Conservation (phyloP, 2,329 filamentous ascomycete species). For the Blastomyces silverae region DNA sequence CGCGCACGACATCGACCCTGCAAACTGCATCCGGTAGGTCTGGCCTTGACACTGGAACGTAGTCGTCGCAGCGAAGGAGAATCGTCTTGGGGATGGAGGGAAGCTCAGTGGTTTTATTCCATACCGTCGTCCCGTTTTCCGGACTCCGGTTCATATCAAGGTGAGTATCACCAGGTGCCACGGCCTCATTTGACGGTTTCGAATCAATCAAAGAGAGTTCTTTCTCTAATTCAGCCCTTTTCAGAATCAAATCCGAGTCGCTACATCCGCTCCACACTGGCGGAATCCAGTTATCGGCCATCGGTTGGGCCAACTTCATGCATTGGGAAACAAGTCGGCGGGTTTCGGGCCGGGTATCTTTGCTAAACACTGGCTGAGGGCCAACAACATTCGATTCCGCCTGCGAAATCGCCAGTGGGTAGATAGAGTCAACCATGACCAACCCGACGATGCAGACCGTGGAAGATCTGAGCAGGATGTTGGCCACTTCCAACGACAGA, state of each 20-base stretch:
- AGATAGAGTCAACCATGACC: constrained; percentile 24
- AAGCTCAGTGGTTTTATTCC: not conserved
- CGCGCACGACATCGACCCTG: constrained; percentile 21
- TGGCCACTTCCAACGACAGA: constrained; percentile 23
- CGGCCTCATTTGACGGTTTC: not conserved
- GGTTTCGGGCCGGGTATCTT: constrained; percentile 17
- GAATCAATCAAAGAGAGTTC: constrained; percentile 13
- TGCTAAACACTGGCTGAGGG: constrained; percentile 16
- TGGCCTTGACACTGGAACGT: constrained; percentile 18
- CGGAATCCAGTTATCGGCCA: constrained; percentile 19
- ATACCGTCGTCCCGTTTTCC: constrained; percentile 9
- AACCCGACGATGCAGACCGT: constrained; percentile 20
- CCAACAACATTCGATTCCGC: constrained; percentile 13
- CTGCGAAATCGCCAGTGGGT: constrained; percentile 13
- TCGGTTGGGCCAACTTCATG: constrained; percentile 17
- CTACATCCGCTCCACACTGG: constrained; percentile 19
- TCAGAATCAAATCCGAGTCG: constrained; percentile 9
- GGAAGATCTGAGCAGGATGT: constrained; percentile 18
- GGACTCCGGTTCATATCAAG: not conserved
- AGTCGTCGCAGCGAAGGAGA: constrained; percentile 21
- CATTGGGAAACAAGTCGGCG: constrained; percentile 17
- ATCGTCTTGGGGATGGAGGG: constrained; percentile 17
- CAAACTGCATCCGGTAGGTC: constrained; percentile 15
- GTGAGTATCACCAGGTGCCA: not conserved
- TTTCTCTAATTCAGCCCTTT: constrained; percentile 16